phyloP scores from a whole-genome alignment of 495 filamentous ascomycete species.

The Neohortaea acidophila region DNA sequence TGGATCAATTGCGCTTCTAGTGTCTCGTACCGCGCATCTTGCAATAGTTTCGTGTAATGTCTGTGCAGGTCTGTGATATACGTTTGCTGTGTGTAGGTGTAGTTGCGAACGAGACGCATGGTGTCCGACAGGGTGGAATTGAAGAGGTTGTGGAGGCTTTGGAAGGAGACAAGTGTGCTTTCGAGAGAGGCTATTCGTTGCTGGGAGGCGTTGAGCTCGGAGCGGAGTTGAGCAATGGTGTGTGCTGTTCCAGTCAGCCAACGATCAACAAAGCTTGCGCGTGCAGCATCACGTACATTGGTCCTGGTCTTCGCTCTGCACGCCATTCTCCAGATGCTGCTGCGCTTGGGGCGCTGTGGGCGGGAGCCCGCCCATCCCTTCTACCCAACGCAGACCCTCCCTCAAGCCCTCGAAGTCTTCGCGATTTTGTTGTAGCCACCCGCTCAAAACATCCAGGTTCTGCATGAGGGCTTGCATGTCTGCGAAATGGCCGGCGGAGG shows the following conservation, averaged over 20 bases:
- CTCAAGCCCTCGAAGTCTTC: conserved; percentile 13
- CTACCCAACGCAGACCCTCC: conserved; percentile 10
- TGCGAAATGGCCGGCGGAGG: conserved; percentile 12
- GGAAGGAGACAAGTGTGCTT: conserved; percentile 36
- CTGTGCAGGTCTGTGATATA: conserved; percentile 40
- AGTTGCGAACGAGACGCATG: conserved; percentile 46
- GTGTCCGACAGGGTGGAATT: conserved; percentile 39
- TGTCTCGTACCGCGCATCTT: conserved; percentile 41
- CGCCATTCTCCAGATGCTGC: neutral
- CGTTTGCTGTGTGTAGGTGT: conserved; percentile 46
- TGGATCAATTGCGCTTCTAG: conserved; percentile 45
- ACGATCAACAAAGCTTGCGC: neutral
- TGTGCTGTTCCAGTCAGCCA: neutral
- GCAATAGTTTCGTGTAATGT: conserved; percentile 45
- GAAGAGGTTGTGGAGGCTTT: conserved; percentile 42
- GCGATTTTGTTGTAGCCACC: conserved; percentile 16
- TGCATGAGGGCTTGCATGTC: conserved; percentile 18
- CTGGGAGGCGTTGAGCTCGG: conserved; percentile 37
- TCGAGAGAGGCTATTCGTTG: conserved; percentile 27
- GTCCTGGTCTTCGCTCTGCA: neutral
- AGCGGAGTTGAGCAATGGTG: conserved; percentile 22
- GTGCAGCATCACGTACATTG: neutral
- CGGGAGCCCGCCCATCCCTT: conserved; percentile 1
- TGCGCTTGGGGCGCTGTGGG: neutral
- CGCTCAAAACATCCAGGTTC: conserved; percentile 13